Evolutionary conservation across 2,329 filamentous ascomycete species (phyloP).

Genomic region (Hortaea werneckii): DNA sequence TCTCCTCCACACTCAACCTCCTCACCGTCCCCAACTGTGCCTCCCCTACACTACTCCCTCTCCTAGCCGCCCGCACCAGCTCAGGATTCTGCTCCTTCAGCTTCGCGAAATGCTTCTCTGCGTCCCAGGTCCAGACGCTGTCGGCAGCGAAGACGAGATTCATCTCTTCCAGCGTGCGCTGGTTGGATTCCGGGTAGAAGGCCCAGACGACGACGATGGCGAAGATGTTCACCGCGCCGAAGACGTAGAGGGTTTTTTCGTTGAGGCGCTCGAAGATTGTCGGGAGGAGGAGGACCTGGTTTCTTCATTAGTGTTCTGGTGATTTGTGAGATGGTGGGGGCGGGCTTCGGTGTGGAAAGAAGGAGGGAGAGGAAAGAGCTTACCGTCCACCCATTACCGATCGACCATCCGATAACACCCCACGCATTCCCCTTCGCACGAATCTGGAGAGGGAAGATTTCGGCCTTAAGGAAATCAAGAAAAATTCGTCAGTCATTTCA

Average conservation of each 20-base stretch:
- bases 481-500: too few species aligned
- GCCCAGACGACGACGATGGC: conserved; percentile 63
- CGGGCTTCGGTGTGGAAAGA: conserved; percentile 8
- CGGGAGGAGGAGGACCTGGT: conserved; percentile 24
- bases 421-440: conserved; percentile 66
- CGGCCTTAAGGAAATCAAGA: too few species aligned
- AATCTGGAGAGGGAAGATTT: conserved; percentile 63
- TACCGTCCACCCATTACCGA: conserved; percentile 55
- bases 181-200: conserved; percentile 61
- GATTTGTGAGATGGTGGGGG: neutral
- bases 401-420: conserved; percentile 66
- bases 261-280: conserved; percentile 53
- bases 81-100: conserved; percentile 50
- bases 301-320: neutral
- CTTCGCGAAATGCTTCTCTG: conserved; percentile 53
- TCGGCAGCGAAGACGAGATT: conserved; percentile 60
- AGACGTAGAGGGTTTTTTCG: conserved; percentile 66
- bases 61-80: conserved; percentile 19
- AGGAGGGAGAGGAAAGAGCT: neutral
- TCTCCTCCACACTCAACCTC: neutral
- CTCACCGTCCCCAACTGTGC: neutral
- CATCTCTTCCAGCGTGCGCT: conserved; percentile 66
- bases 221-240: conserved; percentile 56
- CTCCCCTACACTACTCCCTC: conserved; percentile 7
- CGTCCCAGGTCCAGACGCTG: conserved; percentile 61